phyloP scores from a whole-genome alignment of 345 rosid genomes.

The Salix arbutifolia region DNA sequence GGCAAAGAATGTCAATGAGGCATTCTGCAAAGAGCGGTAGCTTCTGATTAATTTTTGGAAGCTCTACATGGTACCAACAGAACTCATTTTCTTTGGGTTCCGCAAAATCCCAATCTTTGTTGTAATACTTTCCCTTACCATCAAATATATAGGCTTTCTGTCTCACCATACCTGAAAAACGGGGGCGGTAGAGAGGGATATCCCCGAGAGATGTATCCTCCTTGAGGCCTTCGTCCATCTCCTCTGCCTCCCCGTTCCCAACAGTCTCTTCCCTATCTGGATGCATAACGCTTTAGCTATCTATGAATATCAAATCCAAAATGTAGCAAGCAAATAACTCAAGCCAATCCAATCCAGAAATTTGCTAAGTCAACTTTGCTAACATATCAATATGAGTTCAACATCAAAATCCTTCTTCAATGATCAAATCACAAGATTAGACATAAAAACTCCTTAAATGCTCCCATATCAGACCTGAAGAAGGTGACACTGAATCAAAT shows the following conservation, averaged over 20 bases:
- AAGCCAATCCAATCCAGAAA: slow-evolving; percentile 8
- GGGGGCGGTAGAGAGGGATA: slow-evolving; percentile 16
- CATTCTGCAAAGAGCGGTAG: slow-evolving; percentile 77
- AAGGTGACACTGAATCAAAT: neutral
- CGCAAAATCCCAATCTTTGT: slow-evolving; percentile 77
- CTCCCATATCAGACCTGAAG: neutral
- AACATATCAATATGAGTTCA: slow-evolving; percentile 3
- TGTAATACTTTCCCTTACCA: slow-evolving; percentile 60
- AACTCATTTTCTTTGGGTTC: slow-evolving; percentile 73
- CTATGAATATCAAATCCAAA: neutral
- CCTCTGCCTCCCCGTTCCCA: slow-evolving; percentile 46
- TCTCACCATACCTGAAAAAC: slow-evolving; percentile 63
- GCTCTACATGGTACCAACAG: slow-evolving; percentile 94
- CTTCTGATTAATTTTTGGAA: slow-evolving; percentile 78
- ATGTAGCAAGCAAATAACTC: neutral
- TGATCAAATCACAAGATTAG: neutral
- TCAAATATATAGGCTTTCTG: slow-evolving; percentile 84
- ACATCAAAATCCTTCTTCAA: neutral
- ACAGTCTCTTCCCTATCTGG: slow-evolving; percentile 33
- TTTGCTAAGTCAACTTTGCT: neutral
- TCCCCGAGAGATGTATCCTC: slow-evolving; percentile 20
- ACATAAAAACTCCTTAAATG: neutral
- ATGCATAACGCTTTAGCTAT: slow-evolving; percentile 40
- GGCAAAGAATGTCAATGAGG: slow-evolving; percentile 85
- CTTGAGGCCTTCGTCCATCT: slow-evolving; percentile 38